Conservation (phyloP, 768 basidiomycete species). For the Mycena sanguinolenta region DNA sequence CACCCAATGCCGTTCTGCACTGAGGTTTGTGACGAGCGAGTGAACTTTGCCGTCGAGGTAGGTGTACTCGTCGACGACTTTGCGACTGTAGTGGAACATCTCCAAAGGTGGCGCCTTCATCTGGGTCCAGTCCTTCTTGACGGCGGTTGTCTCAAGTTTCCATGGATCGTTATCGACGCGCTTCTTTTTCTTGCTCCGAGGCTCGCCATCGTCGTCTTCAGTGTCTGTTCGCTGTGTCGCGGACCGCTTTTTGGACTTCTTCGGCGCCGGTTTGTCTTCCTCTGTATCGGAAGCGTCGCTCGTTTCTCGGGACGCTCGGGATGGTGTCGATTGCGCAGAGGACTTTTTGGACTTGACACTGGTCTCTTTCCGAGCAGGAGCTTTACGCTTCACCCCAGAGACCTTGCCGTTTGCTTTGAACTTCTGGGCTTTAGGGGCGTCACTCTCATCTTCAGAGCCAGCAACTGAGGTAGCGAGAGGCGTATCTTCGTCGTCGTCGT, state of each 20-base stretch:
- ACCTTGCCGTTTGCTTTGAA: conserved; percentile 18
- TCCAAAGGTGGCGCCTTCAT: conserved; percentile 90
- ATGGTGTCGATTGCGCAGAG: conserved; percentile 33
- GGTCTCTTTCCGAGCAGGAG: conserved; percentile 29
- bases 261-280: conserved; percentile 41
- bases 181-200: conserved; percentile 67
- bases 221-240: conserved; percentile 52
- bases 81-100: conserved; percentile 91
- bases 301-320: conserved; percentile 22
- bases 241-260: conserved; percentile 54
- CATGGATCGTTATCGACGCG: conserved; percentile 81
- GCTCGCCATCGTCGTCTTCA: conserved; percentile 53
- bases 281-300: conserved; percentile 28
- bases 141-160: conserved; percentile 74
- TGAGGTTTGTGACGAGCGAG: conserved; percentile 80
- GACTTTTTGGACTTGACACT: conserved; percentile 36
- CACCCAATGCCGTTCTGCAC: conserved; percentile 90
- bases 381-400: conserved; percentile 34
- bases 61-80: conserved; percentile 95
- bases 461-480: conserved; percentile 36
- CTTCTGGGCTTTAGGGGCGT: conserved; percentile 43
- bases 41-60: conserved; percentile 88
- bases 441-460: conserved; percentile 52
- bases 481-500: conserved; percentile 43
- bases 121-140: conserved; percentile 80